These are phyloP conservation scores for Kwoniella botswanensis DNA, from an alignment of 768 basidiomycete genomes.

Conservation along the genomic window DNA sequence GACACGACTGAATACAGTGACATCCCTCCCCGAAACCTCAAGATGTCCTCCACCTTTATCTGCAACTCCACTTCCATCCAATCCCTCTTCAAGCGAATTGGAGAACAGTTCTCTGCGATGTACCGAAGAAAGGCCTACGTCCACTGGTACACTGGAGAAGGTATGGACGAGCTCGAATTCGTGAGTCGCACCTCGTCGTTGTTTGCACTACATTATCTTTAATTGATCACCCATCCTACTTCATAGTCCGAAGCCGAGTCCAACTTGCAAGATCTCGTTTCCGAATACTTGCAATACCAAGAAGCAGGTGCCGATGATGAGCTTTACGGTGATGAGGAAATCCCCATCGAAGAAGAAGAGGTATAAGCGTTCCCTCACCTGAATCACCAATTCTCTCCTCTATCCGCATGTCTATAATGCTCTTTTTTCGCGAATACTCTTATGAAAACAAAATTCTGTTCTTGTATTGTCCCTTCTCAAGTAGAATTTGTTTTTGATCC, in stretches of 20 bases:
- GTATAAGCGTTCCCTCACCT: constrained; percentile 7
- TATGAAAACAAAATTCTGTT: neutral
- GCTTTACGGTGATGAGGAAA: constrained; percentile 53
- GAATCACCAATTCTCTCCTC: neutral
- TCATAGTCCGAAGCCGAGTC: constrained; percentile 94
- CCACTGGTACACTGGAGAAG: constrained; percentile 98
- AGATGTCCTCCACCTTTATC: constrained; percentile 97
- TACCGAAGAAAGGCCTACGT: constrained; percentile 80
- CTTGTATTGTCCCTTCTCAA: neutral
- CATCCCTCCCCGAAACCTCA: constrained; percentile 90
- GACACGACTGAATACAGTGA: constrained; percentile 61
- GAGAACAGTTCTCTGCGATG: constrained; percentile 98
- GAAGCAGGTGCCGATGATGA: constrained; percentile 55
- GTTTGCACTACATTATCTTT: too few species aligned
- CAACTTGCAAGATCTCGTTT: constrained; percentile 98
- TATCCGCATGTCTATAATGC: constrained; percentile 11
- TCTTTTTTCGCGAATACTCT: constrained; percentile 8
- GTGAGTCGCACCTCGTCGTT: constrained; percentile 26
- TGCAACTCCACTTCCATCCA: constrained; percentile 98
- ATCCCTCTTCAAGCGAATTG: constrained; percentile 98
- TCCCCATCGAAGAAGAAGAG: constrained; percentile 42
- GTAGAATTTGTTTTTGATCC: constrained; percentile 5
- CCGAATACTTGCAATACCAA: constrained; percentile 79
- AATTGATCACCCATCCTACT: neutral
- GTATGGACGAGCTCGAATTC: constrained; percentile 74